phyloP scores from a whole-genome alignment of 2,329 filamentous ascomycete genomes.

The Colletotrichum sp. region DNA sequence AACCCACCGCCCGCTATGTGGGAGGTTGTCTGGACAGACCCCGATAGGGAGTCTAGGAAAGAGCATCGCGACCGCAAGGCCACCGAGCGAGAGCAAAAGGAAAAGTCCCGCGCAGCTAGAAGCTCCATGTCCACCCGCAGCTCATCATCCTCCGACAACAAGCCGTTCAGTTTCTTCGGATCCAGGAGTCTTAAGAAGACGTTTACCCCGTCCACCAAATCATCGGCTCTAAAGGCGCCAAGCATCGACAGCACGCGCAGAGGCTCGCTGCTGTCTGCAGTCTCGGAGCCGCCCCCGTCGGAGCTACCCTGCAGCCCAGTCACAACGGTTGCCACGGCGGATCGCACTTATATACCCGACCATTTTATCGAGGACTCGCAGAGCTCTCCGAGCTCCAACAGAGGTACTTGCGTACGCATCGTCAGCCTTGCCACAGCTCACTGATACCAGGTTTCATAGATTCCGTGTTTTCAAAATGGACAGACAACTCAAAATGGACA shows the following conservation, averaged over 20 bases:
- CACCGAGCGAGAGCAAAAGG: constrained; percentile 37
- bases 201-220: constrained; percentile 25
- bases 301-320: not conserved
- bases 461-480: constrained; percentile 51
- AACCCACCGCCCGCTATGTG: constrained; percentile 50
- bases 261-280: constrained; percentile 14
- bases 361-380: constrained; percentile 8
- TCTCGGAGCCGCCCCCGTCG: constrained; percentile 6
- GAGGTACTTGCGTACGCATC: constrained; percentile 31
- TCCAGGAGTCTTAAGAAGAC: constrained; percentile 41
- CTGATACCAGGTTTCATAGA: constrained; percentile 33
- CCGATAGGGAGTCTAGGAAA: constrained; percentile 56
- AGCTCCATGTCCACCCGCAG: constrained; percentile 48
- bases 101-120: constrained; percentile 33
- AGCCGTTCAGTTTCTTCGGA: constrained; percentile 50
- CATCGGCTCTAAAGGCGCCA: not conserved
- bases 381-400: constrained; percentile 31
- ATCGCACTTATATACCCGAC: not conserved
- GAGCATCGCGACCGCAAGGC: constrained; percentile 58
- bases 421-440: constrained; percentile 19
- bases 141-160: constrained; percentile 44
- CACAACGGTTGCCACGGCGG: not conserved
- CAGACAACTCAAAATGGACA: constrained; percentile 28
- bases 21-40: constrained; percentile 64
- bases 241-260: constrained; percentile 11